A percentile compares a stretch with the other conserved stretches of the same genome.
Conservation (phyloP, 129 eudicot genomes). For the Rutidosis leptorrhynchoides region DNA sequence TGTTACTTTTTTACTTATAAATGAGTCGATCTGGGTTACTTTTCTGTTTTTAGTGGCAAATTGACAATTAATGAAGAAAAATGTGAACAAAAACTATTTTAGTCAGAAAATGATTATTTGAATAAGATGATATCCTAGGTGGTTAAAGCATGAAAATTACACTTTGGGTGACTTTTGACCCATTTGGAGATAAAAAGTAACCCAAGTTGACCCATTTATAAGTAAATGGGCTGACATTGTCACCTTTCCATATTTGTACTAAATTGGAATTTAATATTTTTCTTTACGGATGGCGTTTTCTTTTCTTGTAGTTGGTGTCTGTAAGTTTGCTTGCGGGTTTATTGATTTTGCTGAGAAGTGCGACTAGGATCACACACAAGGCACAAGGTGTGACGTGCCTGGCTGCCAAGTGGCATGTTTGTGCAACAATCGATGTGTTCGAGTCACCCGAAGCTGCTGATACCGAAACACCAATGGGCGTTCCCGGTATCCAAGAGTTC, state of each 20-base stretch:
- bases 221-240: neutral
- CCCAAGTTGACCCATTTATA: too few relatives aligned
- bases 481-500: conserved; percentile 21
- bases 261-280: neutral
- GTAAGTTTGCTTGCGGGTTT: conserved; percentile 80
- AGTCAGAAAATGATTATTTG: neutral
- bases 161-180: neutral
- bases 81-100: neutral
- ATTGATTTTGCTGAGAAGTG: conserved; percentile 72
- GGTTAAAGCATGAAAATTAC: neutral
- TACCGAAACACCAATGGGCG: conserved; percentile 53
- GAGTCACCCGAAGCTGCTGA: conserved; percentile 51
- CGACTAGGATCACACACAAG: conserved; percentile 87
- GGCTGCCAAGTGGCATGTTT: conserved; percentile 92
- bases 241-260: neutral
- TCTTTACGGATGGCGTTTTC: neutral
- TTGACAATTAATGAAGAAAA: too few relatives aligned
- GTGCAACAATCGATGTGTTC: conserved; percentile 74
- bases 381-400: conserved; percentile 80
- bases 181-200: neutral
- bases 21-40: too few relatives aligned
- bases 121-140: neutral
- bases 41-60: too few relatives aligned
- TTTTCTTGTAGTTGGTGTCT: conserved; percentile 57
- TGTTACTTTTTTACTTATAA: neutral